phyloP scores from a whole-genome alignment of 1,139 yeast species.

The Sugiyamaella novakii region DNA sequence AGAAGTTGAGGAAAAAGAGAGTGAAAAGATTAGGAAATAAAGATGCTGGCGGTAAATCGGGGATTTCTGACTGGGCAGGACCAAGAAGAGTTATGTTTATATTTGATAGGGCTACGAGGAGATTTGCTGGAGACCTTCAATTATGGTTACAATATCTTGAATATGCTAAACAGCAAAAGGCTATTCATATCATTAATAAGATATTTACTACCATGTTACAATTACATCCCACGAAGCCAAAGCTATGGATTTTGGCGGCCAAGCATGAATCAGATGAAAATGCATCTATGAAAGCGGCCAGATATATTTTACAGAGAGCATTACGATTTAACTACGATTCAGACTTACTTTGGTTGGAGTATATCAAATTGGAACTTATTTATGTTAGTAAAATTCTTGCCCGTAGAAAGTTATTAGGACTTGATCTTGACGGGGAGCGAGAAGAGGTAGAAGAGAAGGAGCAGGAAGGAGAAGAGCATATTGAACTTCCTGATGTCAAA shows the following conservation, averaged over 20 bases:
- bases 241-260: constrained; percentile 94
- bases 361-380: constrained; percentile 83
- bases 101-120: constrained; percentile 78
- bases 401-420: constrained; percentile 78
- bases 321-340: constrained; percentile 81
- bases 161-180: constrained; percentile 72
- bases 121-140: constrained; percentile 74
- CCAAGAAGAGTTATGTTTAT: constrained; percentile 79
- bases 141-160: constrained; percentile 79
- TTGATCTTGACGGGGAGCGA: constrained; percentile 54
- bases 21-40: constrained; percentile 56
- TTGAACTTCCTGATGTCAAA: constrained; percentile 44
- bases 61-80: constrained; percentile 84
- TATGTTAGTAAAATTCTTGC: constrained; percentile 82
- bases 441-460: constrained; percentile 39
- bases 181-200: constrained; percentile 77
- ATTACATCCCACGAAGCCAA: constrained; percentile 86
- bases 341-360: constrained; percentile 75
- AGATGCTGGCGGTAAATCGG: constrained; percentile 29
- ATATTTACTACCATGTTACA: constrained; percentile 78
- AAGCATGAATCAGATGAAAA: constrained; percentile 89
- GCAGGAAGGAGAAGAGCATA: constrained; percentile 38
- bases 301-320: constrained; percentile 82
- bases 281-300: constrained; percentile 86
- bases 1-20: constrained; percentile 74